A percentile compares a stretch with the other conserved stretches of the same genome.
Conservation (phyloP, 805 yeast genomes). For the Wickerhamiella hasegawae region DNA sequence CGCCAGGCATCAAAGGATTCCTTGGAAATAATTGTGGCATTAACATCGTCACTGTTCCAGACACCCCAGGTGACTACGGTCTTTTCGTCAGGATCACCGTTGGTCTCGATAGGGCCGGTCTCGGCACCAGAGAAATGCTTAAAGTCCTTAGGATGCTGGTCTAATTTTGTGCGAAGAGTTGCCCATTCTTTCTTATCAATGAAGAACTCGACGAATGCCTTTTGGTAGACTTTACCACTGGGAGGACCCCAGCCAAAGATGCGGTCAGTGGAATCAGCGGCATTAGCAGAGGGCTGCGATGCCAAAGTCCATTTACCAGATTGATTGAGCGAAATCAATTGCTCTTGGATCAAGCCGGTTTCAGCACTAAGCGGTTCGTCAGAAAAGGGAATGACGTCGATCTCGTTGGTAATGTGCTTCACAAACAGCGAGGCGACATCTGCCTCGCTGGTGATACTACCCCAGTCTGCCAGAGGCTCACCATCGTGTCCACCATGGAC, state of each 20-base stretch:
- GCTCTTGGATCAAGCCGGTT: slow-evolving; percentile 84
- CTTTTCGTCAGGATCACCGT: slow-evolving; percentile 29
- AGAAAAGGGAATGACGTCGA: slow-evolving; percentile 80
- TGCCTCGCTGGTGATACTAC: slow-evolving; percentile 40
- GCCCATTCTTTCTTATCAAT: slow-evolving; percentile 62
- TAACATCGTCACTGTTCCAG: slow-evolving; percentile 75
- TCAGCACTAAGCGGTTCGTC: slow-evolving; percentile 77
- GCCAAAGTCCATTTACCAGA: slow-evolving; percentile 73
- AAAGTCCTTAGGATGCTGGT: slow-evolving; percentile 15
- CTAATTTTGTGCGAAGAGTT: slow-evolving; percentile 36
- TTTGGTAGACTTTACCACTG: slow-evolving; percentile 78
- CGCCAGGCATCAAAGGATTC: slow-evolving; percentile 93
- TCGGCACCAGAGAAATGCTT: slow-evolving; percentile 65
- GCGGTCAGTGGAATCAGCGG: slow-evolving; percentile 60
- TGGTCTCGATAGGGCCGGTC: slow-evolving; percentile 32
- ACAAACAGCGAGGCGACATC: slow-evolving; percentile 57
- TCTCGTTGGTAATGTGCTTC: slow-evolving; percentile 55
- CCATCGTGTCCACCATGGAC: slow-evolving; percentile 51
- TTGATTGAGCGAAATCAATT: slow-evolving; percentile 61
- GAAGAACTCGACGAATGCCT: slow-evolving; percentile 84
- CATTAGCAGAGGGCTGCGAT: slow-evolving; percentile 90
- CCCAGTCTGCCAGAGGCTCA: slow-evolving; percentile 65
- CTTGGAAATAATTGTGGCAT: slow-evolving; percentile 81
- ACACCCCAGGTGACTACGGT: slow-evolving; percentile 96
- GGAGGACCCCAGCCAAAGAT: slow-evolving; percentile 97